A percentile compares a stretch with the other conserved stretches of the same genome.
These are phyloP conservation scores for Hibiscus trionum DNA, from an alignment of 345 rosid genomes.

Conservation along the genomic window DNA sequence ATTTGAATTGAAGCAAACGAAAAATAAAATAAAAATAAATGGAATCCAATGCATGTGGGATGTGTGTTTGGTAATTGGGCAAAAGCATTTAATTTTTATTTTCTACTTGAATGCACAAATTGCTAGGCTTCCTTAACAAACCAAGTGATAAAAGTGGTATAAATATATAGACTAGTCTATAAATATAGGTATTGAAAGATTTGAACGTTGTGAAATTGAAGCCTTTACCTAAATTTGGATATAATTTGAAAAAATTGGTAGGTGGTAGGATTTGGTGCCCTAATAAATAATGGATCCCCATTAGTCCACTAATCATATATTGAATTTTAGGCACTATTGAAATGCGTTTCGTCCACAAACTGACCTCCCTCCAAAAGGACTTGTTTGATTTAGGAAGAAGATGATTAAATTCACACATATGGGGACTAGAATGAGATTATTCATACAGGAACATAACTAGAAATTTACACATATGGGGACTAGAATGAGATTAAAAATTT, in stretches of 20 bases:
- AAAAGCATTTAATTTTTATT: not conserved
- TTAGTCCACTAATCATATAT: not conserved
- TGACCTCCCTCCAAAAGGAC: not conserved
- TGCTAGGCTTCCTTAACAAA: not conserved
- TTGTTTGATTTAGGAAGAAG: not conserved
- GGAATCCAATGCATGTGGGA: not conserved
- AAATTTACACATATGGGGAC: no score
- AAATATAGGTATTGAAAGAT: not conserved
- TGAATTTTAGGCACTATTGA: not conserved
- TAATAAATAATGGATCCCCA: not conserved
- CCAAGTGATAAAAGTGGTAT: not conserved
- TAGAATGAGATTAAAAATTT: no score
- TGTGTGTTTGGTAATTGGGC: constrained; percentile 4
- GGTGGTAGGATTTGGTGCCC: not conserved
- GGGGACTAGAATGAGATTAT: no score
- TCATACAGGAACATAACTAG: no score
- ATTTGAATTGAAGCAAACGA: not conserved
- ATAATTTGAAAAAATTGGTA: not conserved
- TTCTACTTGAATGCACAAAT: not conserved
- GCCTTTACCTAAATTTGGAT: not conserved
- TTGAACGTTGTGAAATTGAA: not conserved
- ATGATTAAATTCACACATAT: not conserved
- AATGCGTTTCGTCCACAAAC: not conserved
- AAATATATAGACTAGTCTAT: not conserved
- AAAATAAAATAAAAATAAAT: not conserved